Base-by-base conservation (phyloP, 1,139 yeast genomes). In the Blastobotrys elegans region DNA sequence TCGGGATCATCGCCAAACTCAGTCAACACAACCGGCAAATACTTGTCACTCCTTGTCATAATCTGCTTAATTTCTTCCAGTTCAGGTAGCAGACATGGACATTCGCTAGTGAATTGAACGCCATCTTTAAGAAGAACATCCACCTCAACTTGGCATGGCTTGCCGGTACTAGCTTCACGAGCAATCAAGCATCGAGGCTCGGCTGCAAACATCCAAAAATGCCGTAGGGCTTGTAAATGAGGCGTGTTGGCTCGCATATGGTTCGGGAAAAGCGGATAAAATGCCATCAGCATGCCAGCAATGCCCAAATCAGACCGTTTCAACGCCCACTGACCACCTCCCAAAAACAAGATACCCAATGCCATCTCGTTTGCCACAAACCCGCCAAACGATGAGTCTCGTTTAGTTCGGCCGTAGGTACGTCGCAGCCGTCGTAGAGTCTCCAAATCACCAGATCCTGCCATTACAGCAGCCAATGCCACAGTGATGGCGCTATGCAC, bases 311-410 rank as follows among this genome's bases (percentile, higher is more conserved):
- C 76, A 11, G 82, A 73, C 37, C 75, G 74, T 29, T 78, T 74
- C 53, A 92, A 77, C 0, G 95, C 92, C 66, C 80, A 88, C 63
- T 88, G 96, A 0, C 97, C 97, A 4, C 96, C 95, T 0, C 97
- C 96, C 38, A 92, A 67, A 60, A 92, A 90, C 48, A 92, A 68
- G 56, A 90, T 80, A 1, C 99, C 99, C 41, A 92, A 67, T 0
- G 96, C 87, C 71, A 87, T 76, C 58, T 85, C 88, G 2, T 82
- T 74, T 0, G 94, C 89, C 80, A 87, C 79, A 61, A 77, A 86
- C 52, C 80, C 77, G 0, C 96, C 95, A 63, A 77, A 88, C 2
- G 73, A 72, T 47, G 72, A 67, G 16, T 70, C 71, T 31, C 69
- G 70, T 36, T 68, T 72, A 0, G 79, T 74, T 24, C 75, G 75